Base-by-base conservation (phyloP, 2,329 filamentous ascomycete genomes). In the Colletotrichum noveboracense region DNA sequence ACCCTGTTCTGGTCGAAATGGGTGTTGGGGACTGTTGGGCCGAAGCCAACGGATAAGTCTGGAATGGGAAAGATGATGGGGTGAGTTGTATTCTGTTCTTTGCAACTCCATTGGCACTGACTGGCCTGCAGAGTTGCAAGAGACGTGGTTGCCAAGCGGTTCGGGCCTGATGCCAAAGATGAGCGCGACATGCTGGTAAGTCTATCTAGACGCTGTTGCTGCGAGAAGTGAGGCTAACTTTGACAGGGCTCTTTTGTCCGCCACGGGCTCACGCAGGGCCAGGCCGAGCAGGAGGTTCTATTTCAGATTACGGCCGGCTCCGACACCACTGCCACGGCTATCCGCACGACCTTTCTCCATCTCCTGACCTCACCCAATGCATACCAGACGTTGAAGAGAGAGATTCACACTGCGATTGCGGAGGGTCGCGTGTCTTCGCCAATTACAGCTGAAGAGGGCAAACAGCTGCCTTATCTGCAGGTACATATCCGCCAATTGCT, bases 301-400 rank as follows among this genome's bases (percentile, higher is more conserved):
- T 77, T 81, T 55, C 80, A 82, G 67, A 81, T 81, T 65, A 70
- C 74, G 30, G 82, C 77, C 55, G 82, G 78, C 24, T 88, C 88
- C 3, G 90, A 92, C 77, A 91, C 89, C 7, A 89, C 89, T 0
- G 87, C 90, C 0, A 88, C 86, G 2, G 85, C 86, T 1, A 84
- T 91, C 4, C 87, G 90, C 0, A 82, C 85, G 32, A 89, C 86
- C 5, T 75, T 91, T 68, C 84, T 91, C 26, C 86, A 88, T 79
- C 80, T 91, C 68, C 84, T 87, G 43, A 87, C 86, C 7, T 85
- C 85, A 13, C 88, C 88, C 0, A 82, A 82, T 2, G 84, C 88
- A 0, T 87, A 88, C 71, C 71, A 78, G 5, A 85, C 84, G 7
- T 80, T 91, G 1, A 85, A 87, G 28, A 78, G 78, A 0, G 90